Evolutionary conservation across 805 yeast species (phyloP), one percentile per base, ranked within the genome.

Genomic region (Zygosaccharomyces bisporus): DNA sequence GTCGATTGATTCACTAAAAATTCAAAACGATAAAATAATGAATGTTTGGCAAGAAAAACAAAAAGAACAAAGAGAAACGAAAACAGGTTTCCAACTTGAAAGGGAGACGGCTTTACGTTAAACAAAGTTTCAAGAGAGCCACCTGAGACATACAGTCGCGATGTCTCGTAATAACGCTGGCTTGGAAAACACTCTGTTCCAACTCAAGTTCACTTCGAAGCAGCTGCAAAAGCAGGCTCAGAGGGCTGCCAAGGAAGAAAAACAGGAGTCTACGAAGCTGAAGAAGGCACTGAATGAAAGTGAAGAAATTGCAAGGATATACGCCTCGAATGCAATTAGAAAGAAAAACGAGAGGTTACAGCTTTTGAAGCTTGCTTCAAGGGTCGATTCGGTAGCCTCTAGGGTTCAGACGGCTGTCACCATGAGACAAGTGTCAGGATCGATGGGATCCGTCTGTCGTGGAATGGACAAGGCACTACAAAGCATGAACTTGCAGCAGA

Each of bases 401-500:
- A 70, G 99, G 47, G 95, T 93, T 2, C 97, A 91, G 57, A 93
- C 99, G 0, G 99, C 99, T 0, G 97, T 93, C 5, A 91, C 98
- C 0, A 93, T 93, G 99, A 76, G 96, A 53, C 80, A 86, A 39
- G 96, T 93, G 8, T 87, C 96, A 0, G 89, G 90, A 1, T 90
- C 89, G 55, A 93, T 93, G 98, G 79, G 93, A 6, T 81, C 77
- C 39, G 98, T 91, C 9, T 93, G 95, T 46, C 80, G 75, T 59
- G 97, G 97, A 7, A 91, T 93, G 98, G 99, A 93, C 65, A 81
- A 79, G 58, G 99, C 99, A 1, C 76, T 93, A 69, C 93, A 87
- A 57, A 82, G 91, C 17, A 93, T 93, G 99, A 93, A 93, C 64
- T 70, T 93, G 50, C 98, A 93, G 66, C 80, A 79, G 55, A 93